Evolutionary conservation across 768 basidiomycete genomes (phyloP).

Genomic region (Daedaleopsis sinensis): DNA sequence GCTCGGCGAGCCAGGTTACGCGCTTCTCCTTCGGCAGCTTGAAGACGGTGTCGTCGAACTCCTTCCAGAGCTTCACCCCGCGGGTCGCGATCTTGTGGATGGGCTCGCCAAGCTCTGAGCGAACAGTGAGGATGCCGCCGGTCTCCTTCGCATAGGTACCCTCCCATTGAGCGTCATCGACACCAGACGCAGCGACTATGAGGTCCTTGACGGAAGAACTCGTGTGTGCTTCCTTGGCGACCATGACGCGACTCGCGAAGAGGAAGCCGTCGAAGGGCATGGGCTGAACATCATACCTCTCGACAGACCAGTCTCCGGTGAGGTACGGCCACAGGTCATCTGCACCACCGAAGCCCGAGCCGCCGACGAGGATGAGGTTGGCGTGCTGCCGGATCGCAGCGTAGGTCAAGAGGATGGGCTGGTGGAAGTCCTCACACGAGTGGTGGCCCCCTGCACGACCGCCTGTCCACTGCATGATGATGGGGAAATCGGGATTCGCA

Average conservation of each 20-base stretch:
- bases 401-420: constrained; percentile 91
- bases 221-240: constrained; percentile 97
- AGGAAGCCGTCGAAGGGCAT: constrained; percentile 99
- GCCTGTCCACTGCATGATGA: constrained; percentile 99
- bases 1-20: constrained; percentile 81
- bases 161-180: constrained; percentile 89
- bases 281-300: constrained; percentile 79
- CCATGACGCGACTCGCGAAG: constrained; percentile 97
- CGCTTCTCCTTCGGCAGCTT: constrained; percentile 96
- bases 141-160: constrained; percentile 93
- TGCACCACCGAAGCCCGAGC: constrained; percentile 94
- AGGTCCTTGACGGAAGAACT: constrained; percentile 94
- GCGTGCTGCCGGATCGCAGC: constrained; percentile 83
- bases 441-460: constrained; percentile 99
- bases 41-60: constrained; percentile 97
- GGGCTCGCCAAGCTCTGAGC: constrained; percentile 96
- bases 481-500: constrained; percentile 92
- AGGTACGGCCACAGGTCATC: constrained; percentile 97
- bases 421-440: constrained; percentile 98
- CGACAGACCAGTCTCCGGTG: constrained; percentile 91
- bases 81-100: constrained; percentile 99
- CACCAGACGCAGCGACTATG: constrained; percentile 93
- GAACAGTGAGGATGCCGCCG: constrained; percentile 95
- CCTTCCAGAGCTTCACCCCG: constrained; percentile 97
- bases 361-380: constrained; percentile 90